Evolutionary conservation across 805 yeast genomes (phyloP).

Genomic region (Hanseniaspora thailandica): DNA sequence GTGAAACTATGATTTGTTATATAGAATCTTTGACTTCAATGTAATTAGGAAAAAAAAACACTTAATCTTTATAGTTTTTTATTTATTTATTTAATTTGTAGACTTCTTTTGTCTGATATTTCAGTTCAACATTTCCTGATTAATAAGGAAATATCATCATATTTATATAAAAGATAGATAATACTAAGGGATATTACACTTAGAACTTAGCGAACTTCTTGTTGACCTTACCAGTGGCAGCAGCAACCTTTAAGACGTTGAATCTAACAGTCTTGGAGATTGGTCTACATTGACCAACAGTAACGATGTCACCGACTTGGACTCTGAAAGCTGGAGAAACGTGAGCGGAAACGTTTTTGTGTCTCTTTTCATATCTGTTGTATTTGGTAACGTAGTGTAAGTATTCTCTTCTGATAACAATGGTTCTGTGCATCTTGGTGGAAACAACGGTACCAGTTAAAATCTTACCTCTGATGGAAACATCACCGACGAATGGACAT

Average conservation of each 20-base stretch:
- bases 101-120: not conserved
- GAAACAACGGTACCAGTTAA: conserved; percentile 99
- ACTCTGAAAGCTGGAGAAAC: conserved; percentile 99
- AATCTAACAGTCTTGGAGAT: conserved; percentile 99
- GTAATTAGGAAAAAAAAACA: no score
- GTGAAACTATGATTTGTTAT: no score
- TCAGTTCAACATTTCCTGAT: conserved; percentile 3
- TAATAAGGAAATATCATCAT: not conserved
- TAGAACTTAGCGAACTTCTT: conserved; percentile 97
- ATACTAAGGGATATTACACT: conserved; percentile 23
- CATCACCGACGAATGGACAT: conserved; percentile 96
- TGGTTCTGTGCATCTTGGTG: conserved; percentile 99
- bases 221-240: conserved; percentile 74
- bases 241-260: conserved; percentile 93
- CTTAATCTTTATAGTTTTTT: not conserved
- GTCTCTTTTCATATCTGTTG: conserved; percentile 99
- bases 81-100: not conserved
- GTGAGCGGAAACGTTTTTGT: conserved; percentile 99
- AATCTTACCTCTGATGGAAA: conserved; percentile 99
- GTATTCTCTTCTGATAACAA: conserved; percentile 99
- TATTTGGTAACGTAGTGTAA: conserved; percentile 99
- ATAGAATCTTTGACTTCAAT: no score
- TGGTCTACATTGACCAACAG: conserved; percentile 99
- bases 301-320: conserved; percentile 95
- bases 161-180: not conserved